These are phyloP conservation scores for Lumnitzera littorea DNA, from an alignment of 345 rosid genomes.

Conservation along the genomic window DNA sequence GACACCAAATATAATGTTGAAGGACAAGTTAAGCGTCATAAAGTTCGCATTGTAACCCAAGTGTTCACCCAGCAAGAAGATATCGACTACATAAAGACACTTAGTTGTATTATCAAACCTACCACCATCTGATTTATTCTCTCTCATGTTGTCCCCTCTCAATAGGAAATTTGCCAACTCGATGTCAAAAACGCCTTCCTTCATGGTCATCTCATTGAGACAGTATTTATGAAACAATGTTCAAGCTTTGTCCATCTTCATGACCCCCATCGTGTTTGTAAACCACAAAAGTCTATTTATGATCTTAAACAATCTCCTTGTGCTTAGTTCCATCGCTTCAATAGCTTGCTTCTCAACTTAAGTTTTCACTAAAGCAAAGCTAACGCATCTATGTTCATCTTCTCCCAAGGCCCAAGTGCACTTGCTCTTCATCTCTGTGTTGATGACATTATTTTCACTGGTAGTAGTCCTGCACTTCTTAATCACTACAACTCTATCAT, in stretches of 20 bases:
- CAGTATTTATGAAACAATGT: not conserved
- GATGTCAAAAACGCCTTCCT: slow-evolving; percentile 7
- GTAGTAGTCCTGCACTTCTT: no score
- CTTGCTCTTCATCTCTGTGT: not conserved
- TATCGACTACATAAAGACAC: not conserved
- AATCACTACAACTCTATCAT: no score
- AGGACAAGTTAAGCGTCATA: not conserved
- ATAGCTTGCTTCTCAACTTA: no score
- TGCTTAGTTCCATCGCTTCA: no score
- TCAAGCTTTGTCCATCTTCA: not conserved
- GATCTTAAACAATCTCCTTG: not conserved
- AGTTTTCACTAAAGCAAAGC: no score
- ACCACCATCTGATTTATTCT: not conserved
- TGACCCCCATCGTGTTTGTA: not conserved
- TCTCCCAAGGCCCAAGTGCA: no score
- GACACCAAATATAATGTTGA: not conserved
- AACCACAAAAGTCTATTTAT: not conserved
- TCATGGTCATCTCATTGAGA: slow-evolving; percentile 2
- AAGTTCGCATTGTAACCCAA: not conserved
- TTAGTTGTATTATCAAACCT: not conserved
- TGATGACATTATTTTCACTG: no score
- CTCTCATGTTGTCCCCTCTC: not conserved
- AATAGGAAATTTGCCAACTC: not conserved
- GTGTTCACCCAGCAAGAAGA: not conserved
- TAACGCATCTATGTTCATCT: no score